Evolutionary conservation across 176 grass and related monocot genomes (phyloP).

Genomic region (Pontederia paniculata): DNA sequence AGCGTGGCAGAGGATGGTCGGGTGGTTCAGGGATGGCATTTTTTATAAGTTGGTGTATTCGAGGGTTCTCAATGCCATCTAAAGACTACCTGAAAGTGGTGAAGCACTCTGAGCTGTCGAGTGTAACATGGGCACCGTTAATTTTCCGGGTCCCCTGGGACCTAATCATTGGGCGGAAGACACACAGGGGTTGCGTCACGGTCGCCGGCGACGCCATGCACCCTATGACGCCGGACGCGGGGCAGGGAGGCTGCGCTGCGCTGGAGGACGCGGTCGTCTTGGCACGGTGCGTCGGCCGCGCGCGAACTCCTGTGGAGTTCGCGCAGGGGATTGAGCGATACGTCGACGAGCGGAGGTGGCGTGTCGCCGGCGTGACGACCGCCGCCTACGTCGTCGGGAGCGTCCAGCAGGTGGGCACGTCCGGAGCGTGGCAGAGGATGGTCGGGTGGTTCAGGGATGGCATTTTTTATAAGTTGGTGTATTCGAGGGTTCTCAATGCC

Average conservation of each 20-base stretch:
- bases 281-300: conserved; percentile 10
- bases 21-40: conserved; percentile 6
- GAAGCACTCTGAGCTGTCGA: conserved; percentile 2
- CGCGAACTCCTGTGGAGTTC: neutral
- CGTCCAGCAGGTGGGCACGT: conserved; percentile 9
- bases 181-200: conserved; percentile 10
- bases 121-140: conserved; percentile 16
- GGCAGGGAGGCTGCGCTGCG: conserved; percentile 24
- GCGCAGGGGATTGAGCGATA: conserved; percentile 15
- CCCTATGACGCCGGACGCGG: conserved; percentile 18
- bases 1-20: neutral
- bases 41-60: neutral
- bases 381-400: conserved; percentile 25
- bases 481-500: neutral
- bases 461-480: neutral
- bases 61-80: neutral
- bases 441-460: conserved; percentile 10
- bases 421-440: conserved; percentile 1
- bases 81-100: neutral
- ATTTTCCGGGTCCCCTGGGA: conserved; percentile 21
- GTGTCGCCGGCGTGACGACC: conserved; percentile 13
- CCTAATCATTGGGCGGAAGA: conserved; percentile 11
- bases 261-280: conserved; percentile 33
- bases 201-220: conserved; percentile 35
- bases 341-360: conserved; percentile 18